Conservation (phyloP, 345 rosid species). For the Psidium friedrichsthalianum region DNA sequence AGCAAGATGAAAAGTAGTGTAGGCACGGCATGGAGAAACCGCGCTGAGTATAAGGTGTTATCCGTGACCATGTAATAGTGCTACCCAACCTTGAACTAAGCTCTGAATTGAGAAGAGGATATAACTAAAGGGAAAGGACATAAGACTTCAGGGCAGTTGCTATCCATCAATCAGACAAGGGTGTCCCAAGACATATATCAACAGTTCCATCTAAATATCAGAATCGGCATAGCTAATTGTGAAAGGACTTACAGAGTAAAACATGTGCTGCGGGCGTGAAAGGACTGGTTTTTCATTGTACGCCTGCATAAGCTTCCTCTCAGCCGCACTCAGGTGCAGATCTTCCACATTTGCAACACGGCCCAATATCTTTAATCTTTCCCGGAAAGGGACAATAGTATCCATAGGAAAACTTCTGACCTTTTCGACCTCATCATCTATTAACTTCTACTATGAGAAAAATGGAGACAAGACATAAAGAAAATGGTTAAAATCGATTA, state of each 20-base stretch:
- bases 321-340: slow-evolving; percentile 78
- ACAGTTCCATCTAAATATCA: background rate
- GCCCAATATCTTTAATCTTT: slow-evolving; percentile 90
- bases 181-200: background rate
- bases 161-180: background rate
- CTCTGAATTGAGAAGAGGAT: background rate
- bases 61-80: background rate
- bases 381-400: slow-evolving; percentile 57
- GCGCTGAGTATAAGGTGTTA: background rate
- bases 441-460: slow-evolving; percentile 43
- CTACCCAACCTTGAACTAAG: background rate
- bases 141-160: background rate
- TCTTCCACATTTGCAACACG: slow-evolving; percentile 89
- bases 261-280: slow-evolving; percentile 93
- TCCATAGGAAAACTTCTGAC: slow-evolving; percentile 86
- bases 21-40: background rate
- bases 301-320: slow-evolving; percentile 92
- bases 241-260: slow-evolving; percentile 37
- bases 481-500: background rate
- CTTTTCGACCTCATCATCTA: slow-evolving; percentile 86
- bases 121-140: background rate
- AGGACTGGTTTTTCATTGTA: slow-evolving; percentile 99
- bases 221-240: background rate
- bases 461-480: background rate
- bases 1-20: background rate